Evolutionary conservation across 139 green algal genomes (phyloP).

Genomic region (Coelastrella sp.): DNA sequence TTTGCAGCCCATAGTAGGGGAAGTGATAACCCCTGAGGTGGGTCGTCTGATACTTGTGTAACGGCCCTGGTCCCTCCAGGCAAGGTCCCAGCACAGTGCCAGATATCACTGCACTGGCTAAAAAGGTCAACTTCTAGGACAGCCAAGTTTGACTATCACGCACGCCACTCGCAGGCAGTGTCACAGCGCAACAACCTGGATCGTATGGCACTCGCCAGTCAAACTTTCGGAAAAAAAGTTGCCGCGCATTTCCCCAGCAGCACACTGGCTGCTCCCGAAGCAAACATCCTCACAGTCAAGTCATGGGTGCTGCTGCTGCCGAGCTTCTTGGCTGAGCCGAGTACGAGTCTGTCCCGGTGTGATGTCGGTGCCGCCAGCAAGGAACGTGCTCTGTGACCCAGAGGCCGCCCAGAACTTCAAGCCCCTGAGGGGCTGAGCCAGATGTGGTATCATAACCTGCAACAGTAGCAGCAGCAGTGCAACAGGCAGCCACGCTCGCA

Average conservation of each 20-base stretch:
- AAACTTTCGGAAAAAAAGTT: too few species aligned
- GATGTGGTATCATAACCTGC: background rate
- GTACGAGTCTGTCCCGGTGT: background rate
- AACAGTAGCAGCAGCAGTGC: too few species aligned
- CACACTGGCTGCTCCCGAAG: constrained; percentile 31
- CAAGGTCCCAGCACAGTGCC: background rate
- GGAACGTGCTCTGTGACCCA: background rate
- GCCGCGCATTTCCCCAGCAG: constrained; percentile 61
- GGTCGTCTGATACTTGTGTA: background rate
- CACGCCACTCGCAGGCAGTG: background rate
- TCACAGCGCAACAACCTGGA: background rate
- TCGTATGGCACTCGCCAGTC: too few species aligned
- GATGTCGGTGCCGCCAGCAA: background rate
- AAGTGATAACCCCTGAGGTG: background rate
- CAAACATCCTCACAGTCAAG: constrained; percentile 49
- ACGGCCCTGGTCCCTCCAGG: background rate
- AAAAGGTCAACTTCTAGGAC: background rate
- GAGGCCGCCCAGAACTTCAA: background rate
- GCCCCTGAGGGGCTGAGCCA: background rate
- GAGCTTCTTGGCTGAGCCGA: background rate
- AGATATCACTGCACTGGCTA: background rate
- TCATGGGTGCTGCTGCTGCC: constrained; percentile 29
- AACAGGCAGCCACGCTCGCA: too few species aligned
- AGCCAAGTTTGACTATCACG: background rate
- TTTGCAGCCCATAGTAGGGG: background rate